phyloP scores from a whole-genome alignment of 1,284 basidiomycete species.

The Tilletia setariae region DNA sequence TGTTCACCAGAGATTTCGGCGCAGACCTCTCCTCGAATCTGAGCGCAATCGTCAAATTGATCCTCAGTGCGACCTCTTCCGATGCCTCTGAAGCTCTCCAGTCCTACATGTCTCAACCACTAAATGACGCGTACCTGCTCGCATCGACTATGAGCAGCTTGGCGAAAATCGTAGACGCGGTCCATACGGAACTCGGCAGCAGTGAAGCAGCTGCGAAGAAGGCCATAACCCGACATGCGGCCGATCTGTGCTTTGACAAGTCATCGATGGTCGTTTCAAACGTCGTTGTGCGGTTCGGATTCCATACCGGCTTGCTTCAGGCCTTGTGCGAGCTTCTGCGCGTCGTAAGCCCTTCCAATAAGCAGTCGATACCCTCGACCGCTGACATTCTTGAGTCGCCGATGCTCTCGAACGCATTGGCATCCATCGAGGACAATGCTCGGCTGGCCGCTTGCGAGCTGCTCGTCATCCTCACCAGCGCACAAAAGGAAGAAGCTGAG shows the following conservation, averaged over 20 bases:
- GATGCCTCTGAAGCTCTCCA: neutral
- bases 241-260: conserved; percentile 1
- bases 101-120: neutral
- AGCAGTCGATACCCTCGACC: neutral
- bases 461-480: conserved; percentile 20
- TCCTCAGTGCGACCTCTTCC: neutral
- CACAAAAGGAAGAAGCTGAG: conserved; percentile 11
- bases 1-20: neutral
- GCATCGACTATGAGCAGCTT: neutral
- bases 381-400: neutral
- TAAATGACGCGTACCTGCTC: neutral
- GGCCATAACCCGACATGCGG: neutral
- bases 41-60: neutral
- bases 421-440: conserved; percentile 27
- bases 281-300: neutral
- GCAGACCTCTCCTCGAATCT: neutral
- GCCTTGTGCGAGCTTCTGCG: neutral
- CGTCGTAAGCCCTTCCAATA: neutral
- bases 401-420: neutral
- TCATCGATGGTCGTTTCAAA: neutral
- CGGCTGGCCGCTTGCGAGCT: conserved; percentile 38
- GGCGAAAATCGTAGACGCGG: neutral
- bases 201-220: neutral
- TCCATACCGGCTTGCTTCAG: neutral
- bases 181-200: neutral